phyloP scores from a whole-genome alignment of 225 moss, liverwort and hornwort species.

The Ulota crispa region DNA sequence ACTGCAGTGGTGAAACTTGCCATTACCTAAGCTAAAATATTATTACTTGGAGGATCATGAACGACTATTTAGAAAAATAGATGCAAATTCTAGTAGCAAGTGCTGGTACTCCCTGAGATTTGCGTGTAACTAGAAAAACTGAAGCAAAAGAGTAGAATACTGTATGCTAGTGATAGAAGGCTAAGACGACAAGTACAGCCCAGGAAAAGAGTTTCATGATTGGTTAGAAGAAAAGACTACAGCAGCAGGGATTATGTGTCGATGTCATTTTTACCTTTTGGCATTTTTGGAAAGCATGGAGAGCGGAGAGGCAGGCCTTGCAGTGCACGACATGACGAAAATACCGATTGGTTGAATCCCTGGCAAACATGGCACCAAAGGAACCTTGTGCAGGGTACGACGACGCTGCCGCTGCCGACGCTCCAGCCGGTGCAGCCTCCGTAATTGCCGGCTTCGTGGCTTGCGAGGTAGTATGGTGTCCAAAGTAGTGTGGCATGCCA shows the following conservation, averaged over 20 bases:
- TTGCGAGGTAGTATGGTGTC: constrained; percentile 45
- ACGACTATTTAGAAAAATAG: background rate
- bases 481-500: constrained; percentile 72
- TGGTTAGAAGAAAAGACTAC: background rate
- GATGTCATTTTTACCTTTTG: constrained; percentile 28
- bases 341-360: constrained; percentile 66
- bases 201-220: background rate
- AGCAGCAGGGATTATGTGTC: background rate
- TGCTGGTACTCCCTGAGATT: background rate
- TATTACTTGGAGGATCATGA: background rate
- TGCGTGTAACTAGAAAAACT: background rate
- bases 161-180: background rate
- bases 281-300: constrained; percentile 43
- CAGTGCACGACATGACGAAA: constrained; percentile 78
- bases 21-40: background rate
- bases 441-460: constrained; percentile 37
- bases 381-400: constrained; percentile 60
- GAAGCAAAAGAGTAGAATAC: background rate
- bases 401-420: constrained; percentile 42
- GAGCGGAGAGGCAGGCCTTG: constrained; percentile 47
- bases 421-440: constrained; percentile 64
- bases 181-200: background rate
- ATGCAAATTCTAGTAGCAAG: background rate
- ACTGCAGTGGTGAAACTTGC: background rate
- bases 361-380: constrained; percentile 64